phyloP scores from a whole-genome alignment of 2,329 filamentous ascomycete genomes.

The Didymella keratinophila region DNA sequence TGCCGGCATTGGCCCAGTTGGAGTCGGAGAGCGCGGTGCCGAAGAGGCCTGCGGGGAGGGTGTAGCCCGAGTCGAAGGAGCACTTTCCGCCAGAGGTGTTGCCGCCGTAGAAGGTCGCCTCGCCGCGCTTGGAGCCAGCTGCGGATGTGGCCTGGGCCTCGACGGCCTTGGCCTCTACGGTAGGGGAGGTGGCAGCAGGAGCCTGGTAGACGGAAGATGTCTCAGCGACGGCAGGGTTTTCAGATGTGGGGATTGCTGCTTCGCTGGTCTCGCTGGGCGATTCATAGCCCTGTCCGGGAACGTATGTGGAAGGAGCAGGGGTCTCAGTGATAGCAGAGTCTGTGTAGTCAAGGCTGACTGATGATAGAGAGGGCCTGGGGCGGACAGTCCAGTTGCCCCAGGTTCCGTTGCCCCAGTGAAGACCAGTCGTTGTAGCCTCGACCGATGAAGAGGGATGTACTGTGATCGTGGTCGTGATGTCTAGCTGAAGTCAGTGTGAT shows the following conservation, averaged over 20 bases:
- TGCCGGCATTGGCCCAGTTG: constrained; percentile 63
- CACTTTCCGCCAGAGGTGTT: constrained; percentile 66
- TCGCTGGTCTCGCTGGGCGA: constrained; percentile 16
- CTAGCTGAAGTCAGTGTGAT: not conserved
- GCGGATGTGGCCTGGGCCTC: constrained; percentile 8
- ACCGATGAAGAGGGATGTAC: constrained; percentile 20
- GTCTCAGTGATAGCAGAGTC: constrained; percentile 17
- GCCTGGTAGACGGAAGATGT: constrained; percentile 8
- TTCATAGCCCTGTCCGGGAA: constrained; percentile 6
- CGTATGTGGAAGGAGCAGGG: constrained; percentile 11
- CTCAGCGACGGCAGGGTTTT: constrained; percentile 10
- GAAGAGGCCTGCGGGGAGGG: constrained; percentile 64
- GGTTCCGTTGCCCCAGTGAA: constrained; percentile 26
- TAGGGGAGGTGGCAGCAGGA: not conserved
- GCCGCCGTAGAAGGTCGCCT: constrained; percentile 50
- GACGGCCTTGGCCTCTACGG: not conserved
- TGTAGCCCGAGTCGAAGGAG: constrained; percentile 57
- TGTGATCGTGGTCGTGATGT: constrained; percentile 27
- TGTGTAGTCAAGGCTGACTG: constrained; percentile 15
- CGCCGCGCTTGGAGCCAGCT: constrained; percentile 32
- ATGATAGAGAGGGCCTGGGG: constrained; percentile 1
- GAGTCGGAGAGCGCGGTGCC: constrained; percentile 68
- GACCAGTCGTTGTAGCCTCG: constrained; percentile 11
- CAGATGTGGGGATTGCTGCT: constrained; percentile 20
- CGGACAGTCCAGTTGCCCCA: constrained; percentile 17